Evolutionary conservation across 2,329 filamentous ascomycete species (phyloP), one percentile per base, ranked within the genome.

Genomic region (Penicillium glabrum): DNA sequence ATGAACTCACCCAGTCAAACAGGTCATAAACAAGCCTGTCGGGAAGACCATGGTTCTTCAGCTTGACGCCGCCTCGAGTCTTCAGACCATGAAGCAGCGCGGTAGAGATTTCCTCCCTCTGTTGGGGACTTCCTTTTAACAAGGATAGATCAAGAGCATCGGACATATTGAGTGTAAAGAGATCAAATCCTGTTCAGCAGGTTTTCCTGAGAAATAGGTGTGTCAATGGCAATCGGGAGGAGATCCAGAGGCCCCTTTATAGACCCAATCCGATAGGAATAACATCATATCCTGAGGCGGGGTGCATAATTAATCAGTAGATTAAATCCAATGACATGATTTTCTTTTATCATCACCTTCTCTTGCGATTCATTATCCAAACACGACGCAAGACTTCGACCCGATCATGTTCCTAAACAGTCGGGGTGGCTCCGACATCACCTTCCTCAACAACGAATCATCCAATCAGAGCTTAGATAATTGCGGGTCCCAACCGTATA

Each of bases 11-110:
- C 13, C 51, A 51, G 33, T 64, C 58, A 55, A 65, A 62, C 23
- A 64, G 47, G 2, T 61, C 35, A 11, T 55, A 24, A 39, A 61
- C 50, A 3, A 58, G 49, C 5, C 61, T 43, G 26, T 57, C 58
- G 0, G 62, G 54, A 3, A 65, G 54, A n/a, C 60, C 60, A 27
- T 65, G 62, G 41, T 65, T 64, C 48, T 61, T 59, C 27, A 64
- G 21, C 13, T 59, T 62, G 51, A 53, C 61, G 13, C 55, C 60
- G 27, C 60, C 60, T 1, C 60, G 60, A 11, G 58, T 62, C 44
- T 65, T 62, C 1, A 64, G 53, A 5, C 48, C 56, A 2, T 51
- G 16, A 11, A 65, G 58, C 3, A 65, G 51, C 1, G 50, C 48
- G 24, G 43, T 39, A 3, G 54, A 61, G 13, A 57, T 26, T 3